phyloP scores from a whole-genome alignment of 1,139 yeast species.

The Ogataea hybrid region DNA sequence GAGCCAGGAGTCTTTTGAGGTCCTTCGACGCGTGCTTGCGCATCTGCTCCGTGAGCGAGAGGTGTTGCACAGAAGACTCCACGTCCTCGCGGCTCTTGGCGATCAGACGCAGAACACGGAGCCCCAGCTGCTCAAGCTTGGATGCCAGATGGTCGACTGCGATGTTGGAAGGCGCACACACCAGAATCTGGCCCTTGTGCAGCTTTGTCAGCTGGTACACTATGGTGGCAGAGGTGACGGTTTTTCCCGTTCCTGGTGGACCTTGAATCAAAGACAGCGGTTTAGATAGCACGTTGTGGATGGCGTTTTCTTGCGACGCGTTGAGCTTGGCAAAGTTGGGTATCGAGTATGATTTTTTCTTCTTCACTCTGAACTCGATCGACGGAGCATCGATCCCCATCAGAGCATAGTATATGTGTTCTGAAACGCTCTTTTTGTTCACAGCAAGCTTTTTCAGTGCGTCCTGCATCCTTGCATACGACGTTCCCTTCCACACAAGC shows the following conservation, averaged over 20 bases:
- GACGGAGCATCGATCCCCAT: constrained; percentile 79
- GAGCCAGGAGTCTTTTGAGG: constrained; percentile 54
- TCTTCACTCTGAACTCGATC: constrained; percentile 53
- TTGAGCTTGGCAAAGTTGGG: constrained; percentile 72
- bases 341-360: constrained; percentile 64
- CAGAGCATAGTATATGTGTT: constrained; percentile 73
- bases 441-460: constrained; percentile 75
- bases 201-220: constrained; percentile 69
- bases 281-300: constrained; percentile 62
- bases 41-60: constrained; percentile 54
- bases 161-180: constrained; percentile 94
- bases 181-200: constrained; percentile 58
- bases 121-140: constrained; percentile 63
- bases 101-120: constrained; percentile 72
- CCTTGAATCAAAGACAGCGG: constrained; percentile 92
- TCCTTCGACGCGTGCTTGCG: constrained; percentile 48
- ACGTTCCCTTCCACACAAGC: constrained; percentile 85
- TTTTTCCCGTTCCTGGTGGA: constrained; percentile 98
- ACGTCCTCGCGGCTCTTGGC: constrained; percentile 82
- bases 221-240: constrained; percentile 90
- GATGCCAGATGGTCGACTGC: constrained; percentile 91
- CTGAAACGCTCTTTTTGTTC: constrained; percentile 68
- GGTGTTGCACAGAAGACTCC: constrained; percentile 56
- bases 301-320: constrained; percentile 77
- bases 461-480: constrained; percentile 81